A percentile compares a stretch with the other conserved stretches of the same genome.
These are phyloP conservation scores for Daldinia sp. DNA, from an alignment of 2,329 filamentous ascomycete genomes.

Conservation along the genomic window DNA sequence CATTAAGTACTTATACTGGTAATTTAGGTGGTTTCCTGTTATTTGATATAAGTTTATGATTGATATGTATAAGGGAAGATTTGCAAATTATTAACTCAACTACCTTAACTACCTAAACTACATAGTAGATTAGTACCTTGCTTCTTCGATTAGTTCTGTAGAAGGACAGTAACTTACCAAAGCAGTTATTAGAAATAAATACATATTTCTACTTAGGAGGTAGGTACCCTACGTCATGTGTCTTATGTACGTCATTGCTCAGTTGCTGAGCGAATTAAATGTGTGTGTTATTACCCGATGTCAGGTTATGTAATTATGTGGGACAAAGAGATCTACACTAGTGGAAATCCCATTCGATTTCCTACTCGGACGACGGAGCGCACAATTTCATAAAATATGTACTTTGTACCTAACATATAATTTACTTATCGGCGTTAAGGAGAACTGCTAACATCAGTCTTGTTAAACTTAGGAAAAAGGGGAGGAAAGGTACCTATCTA, in stretches of 20 bases:
- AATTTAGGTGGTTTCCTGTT: no score
- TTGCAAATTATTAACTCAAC: background rate
- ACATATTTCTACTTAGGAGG: background rate
- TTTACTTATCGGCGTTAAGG: slow-evolving; percentile 2
- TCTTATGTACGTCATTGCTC: background rate
- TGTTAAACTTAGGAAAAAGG: background rate
- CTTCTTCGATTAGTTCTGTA: background rate
- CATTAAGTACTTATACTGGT: background rate
- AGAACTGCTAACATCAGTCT: background rate
- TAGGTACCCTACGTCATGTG: background rate
- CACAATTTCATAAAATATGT: background rate
- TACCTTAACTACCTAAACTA: background rate
- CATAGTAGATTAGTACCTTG: no score
- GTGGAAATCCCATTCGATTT: background rate
- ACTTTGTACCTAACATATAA: background rate
- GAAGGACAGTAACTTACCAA: background rate
- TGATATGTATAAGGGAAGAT: background rate
- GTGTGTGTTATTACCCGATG: background rate
- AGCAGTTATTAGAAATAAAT: no score
- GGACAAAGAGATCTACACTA: background rate
- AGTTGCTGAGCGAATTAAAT: slow-evolving; percentile 2
- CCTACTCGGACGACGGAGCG: background rate
- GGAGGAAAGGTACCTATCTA: background rate
- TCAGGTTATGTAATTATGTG: background rate
- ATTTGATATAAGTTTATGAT: background rate